A percentile compares a stretch with the other conserved stretches of the same genome.
phyloP scores from a whole-genome alignment of 306 rosid species.

The Glycine latifolia region DNA sequence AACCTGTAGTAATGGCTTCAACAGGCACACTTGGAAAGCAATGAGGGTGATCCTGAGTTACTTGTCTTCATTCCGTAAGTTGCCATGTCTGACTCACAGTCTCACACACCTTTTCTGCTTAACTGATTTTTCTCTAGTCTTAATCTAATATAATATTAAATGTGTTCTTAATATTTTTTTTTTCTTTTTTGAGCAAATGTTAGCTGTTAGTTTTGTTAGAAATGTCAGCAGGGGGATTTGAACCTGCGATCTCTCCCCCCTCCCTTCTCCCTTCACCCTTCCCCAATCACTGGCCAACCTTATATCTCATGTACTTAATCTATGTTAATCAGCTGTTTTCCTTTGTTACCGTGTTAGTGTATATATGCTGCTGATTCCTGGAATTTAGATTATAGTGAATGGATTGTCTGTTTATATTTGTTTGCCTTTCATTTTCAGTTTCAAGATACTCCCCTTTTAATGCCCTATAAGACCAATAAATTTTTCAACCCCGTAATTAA shows the following conservation, averaged over 20 bases:
- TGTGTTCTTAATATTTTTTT: not conserved
- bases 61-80: constrained; percentile 92
- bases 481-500: not conserved
- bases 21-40: constrained; percentile 92
- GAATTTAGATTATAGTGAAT: not conserved
- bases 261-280: too few relatives aligned
- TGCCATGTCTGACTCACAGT: not conserved
- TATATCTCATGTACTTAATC: not conserved
- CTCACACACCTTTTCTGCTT: not conserved
- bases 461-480: not conserved
- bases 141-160: not conserved
- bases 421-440: not conserved
- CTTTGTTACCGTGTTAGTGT: not conserved
- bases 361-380: not conserved
- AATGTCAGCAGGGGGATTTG: too few relatives aligned
- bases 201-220: too few relatives aligned
- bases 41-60: constrained; percentile 97
- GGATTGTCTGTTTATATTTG: constrained; percentile 1
- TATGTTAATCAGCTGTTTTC: constrained; percentile 1
- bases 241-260: too few relatives aligned
- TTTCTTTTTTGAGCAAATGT: too few relatives aligned
- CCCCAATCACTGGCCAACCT: too few relatives aligned
- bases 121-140: constrained; percentile 6
- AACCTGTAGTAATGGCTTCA: not conserved
- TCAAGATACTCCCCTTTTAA: not conserved